phyloP scores from a whole-genome alignment of 208 protist species.

The Trypanosoma platydactyli region DNA sequence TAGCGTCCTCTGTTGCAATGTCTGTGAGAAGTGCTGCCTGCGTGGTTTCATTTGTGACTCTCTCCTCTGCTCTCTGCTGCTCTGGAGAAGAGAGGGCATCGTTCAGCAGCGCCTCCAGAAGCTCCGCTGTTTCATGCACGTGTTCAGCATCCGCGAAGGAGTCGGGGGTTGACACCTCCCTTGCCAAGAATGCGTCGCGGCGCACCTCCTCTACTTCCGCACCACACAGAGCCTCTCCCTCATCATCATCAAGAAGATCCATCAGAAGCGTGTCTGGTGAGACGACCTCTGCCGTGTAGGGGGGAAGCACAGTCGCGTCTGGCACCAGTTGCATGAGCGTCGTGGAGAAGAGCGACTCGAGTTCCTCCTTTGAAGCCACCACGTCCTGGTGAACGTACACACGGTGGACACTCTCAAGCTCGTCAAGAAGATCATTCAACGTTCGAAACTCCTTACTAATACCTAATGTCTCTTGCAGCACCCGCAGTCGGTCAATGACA shows the following conservation, averaged over 20 bases:
- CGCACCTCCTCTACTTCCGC: slow-evolving; percentile 66
- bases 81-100: slow-evolving; percentile 39
- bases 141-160: slow-evolving; percentile 50
- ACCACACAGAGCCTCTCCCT: slow-evolving; percentile 15
- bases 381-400: slow-evolving; percentile 77
- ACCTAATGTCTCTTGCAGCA: slow-evolving; percentile 58
- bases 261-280: slow-evolving; percentile 67
- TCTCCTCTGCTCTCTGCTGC: slow-evolving; percentile 2
- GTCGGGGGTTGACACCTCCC: slow-evolving; percentile 22
- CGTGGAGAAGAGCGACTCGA: slow-evolving; percentile 75
- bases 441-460: slow-evolving; percentile 73
- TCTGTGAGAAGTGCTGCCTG: slow-evolving; percentile 40
- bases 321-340: slow-evolving; percentile 84
- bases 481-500: slow-evolving; percentile 65
- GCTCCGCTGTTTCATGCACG: slow-evolving; percentile 69
- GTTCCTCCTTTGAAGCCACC: slow-evolving; percentile 62
- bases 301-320: slow-evolving; percentile 72
- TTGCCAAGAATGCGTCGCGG: slow-evolving; percentile 38
- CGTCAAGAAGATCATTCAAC: slow-evolving; percentile 69
- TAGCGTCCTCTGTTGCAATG: slow-evolving; percentile 50
- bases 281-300: slow-evolving; percentile 64
- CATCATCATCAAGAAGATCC: slow-evolving; percentile 47
- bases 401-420: slow-evolving; percentile 47
- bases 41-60: slow-evolving; percentile 28
- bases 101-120: slow-evolving; percentile 77